Percentiles rank a stretch among this genome's conserved stretches.
These are phyloP conservation scores for Alternaria atra DNA, from an alignment of 2,329 filamentous ascomycete species.

Conservation along the genomic window DNA sequence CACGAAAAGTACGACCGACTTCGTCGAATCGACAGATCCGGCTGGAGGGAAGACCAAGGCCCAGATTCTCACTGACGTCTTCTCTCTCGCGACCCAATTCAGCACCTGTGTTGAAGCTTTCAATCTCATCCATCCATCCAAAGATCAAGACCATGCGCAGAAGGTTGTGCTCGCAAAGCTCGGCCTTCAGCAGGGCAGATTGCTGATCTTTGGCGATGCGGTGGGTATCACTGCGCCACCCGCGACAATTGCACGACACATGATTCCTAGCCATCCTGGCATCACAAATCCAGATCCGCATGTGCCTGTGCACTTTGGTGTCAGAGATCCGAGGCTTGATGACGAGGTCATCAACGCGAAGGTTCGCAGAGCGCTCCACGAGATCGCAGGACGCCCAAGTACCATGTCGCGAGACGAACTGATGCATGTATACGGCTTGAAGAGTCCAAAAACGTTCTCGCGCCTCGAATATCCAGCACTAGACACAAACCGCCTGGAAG, in stretches of 20 bases:
- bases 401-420: constrained; percentile 53
- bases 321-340: constrained; percentile 55
- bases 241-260: constrained; percentile 53
- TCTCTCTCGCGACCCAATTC: constrained; percentile 57
- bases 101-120: constrained; percentile 59
- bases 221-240: constrained; percentile 58
- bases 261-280: constrained; percentile 56
- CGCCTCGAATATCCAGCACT: constrained; percentile 52
- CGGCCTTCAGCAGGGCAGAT: constrained; percentile 58
- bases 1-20: constrained; percentile 26
- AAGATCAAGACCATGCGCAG: constrained; percentile 55
- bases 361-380: constrained; percentile 53
- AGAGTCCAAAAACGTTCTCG: constrained; percentile 53
- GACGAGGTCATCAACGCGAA: constrained; percentile 49
- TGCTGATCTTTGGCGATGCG: constrained; percentile 60
- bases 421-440: constrained; percentile 58
- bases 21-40: constrained; percentile 27
- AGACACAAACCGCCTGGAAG: constrained; percentile 56
- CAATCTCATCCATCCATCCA: constrained; percentile 55
- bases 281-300: constrained; percentile 56
- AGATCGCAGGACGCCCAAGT: constrained; percentile 57
- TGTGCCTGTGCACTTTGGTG: constrained; percentile 56
- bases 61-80: constrained; percentile 51
- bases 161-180: constrained; percentile 55
- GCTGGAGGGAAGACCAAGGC: constrained; percentile 36